Conservation (phyloP, 805 yeast genomes). For the Wickerhamomyces chaumierensis region DNA sequence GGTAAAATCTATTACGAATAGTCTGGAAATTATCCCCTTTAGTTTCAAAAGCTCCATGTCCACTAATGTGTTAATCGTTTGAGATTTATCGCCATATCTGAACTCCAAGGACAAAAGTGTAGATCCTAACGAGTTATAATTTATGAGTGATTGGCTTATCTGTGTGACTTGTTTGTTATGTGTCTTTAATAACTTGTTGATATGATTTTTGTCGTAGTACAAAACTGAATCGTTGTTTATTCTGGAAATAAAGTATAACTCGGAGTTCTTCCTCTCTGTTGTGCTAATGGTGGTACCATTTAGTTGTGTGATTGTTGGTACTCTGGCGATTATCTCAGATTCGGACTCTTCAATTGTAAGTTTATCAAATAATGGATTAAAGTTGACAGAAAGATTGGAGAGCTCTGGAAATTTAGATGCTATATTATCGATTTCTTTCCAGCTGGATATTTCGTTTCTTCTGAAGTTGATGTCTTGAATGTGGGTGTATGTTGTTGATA, state of each 20-base stretch:
- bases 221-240: constrained; percentile 22
- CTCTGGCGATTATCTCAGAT: constrained; percentile 34
- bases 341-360: constrained; percentile 15
- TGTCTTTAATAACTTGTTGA: constrained; percentile 33
- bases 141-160: too few species aligned
- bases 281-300: constrained; percentile 45
- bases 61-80: constrained; percentile 13
- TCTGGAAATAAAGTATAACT: constrained; percentile 49
- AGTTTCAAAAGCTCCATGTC: constrained; percentile 25
- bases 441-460: constrained; percentile 32
- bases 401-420: constrained; percentile 29
- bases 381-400: constrained; percentile 33
- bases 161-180: constrained; percentile 22
- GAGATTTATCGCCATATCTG: not conserved
- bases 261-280: constrained; percentile 50
- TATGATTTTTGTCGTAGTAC: constrained; percentile 17
- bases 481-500: not conserved
- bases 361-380: constrained; percentile 36
- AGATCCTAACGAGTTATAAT: not conserved
- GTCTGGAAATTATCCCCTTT: constrained; percentile 20
- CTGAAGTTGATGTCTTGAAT: constrained; percentile 36
- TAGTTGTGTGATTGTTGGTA: constrained; percentile 26
- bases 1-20: constrained; percentile 14
- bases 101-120: constrained; percentile 3
- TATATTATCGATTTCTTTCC: constrained; percentile 40